A percentile compares a stretch with the other conserved stretches of the same genome.
Conservation (phyloP, 2,329 filamentous ascomycete species). For the Claviceps pazoutovae region DNA sequence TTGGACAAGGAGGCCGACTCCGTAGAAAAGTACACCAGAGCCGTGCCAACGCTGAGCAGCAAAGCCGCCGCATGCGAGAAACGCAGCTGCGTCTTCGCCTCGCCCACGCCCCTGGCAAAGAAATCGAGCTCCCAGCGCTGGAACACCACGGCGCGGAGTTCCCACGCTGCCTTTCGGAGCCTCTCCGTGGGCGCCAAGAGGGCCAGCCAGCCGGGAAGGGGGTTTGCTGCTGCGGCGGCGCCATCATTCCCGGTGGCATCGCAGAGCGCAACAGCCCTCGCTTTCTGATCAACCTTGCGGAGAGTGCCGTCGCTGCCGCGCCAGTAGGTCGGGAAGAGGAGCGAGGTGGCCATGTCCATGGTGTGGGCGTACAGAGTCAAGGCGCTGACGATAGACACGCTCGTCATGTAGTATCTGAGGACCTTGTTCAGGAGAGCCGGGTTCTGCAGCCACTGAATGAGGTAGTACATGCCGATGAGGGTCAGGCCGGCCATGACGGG, state of each 20-base stretch:
- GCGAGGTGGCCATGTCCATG: conserved; percentile 47
- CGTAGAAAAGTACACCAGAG: conserved; percentile 55
- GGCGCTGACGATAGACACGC: conserved; percentile 65
- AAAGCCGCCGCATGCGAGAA: conserved; percentile 44
- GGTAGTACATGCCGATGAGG: conserved; percentile 65
- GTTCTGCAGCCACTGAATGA: conserved; percentile 81
- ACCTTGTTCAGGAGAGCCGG: conserved; percentile 70
- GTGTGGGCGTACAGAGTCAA: conserved; percentile 60
- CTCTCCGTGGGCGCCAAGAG: conserved; percentile 19
- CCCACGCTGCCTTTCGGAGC: conserved; percentile 26
- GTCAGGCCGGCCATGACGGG: conserved; percentile 62
- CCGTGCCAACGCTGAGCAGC: conserved; percentile 37
- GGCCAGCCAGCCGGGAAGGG: conserved; percentile 19
- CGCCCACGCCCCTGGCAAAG: conserved; percentile 35
- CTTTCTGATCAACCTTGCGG: conserved; percentile 30
- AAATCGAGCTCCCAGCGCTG: conserved; percentile 38
- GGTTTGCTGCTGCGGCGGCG: conserved; percentile 12
- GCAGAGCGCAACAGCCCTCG: conserved; percentile 23
- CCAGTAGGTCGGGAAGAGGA: conserved; percentile 65
- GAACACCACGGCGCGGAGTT: conserved; percentile 33
- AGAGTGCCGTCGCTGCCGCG: conserved; percentile 27
- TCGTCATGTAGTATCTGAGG: conserved; percentile 69
- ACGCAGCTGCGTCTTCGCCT: conserved; percentile 35
- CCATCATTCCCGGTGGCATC: conserved; percentile 19
- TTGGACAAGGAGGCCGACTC: conserved; percentile 54